These are phyloP conservation scores for Annulohypoxylon bovei DNA, from an alignment of 495 filamentous ascomycete genomes.

Conservation along the genomic window DNA sequence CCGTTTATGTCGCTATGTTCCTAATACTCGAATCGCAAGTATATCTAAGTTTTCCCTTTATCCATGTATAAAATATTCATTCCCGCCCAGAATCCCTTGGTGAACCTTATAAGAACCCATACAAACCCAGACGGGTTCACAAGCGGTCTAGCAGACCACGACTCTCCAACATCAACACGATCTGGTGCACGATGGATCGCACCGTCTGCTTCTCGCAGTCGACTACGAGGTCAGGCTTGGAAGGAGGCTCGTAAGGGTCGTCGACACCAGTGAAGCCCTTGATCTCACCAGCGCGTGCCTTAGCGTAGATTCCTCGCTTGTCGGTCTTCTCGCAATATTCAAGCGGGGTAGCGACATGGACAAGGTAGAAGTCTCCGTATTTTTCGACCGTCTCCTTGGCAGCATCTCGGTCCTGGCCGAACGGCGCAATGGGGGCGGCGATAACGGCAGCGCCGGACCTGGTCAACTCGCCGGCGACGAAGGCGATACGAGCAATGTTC, in stretches of 20 bases:
- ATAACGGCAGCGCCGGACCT: slow-evolving; percentile 94
- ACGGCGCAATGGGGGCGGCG: slow-evolving; percentile 96
- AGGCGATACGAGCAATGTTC: slow-evolving; percentile 96
- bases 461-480: slow-evolving; percentile 94
- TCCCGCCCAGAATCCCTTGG: not conserved
- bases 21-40: not conserved
- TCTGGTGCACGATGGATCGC: slow-evolving; percentile 95
- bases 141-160: slow-evolving; percentile 79
- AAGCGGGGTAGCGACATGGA: slow-evolving; percentile 93
- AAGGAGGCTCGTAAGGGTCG: slow-evolving; percentile 91
- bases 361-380: slow-evolving; percentile 89
- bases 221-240: slow-evolving; percentile 84
- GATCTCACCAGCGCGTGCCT: slow-evolving; percentile 89
- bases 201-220: slow-evolving; percentile 87
- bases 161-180: slow-evolving; percentile 90
- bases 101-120: not conserved
- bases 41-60: slow-evolving; percentile 1
- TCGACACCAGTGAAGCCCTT: slow-evolving; percentile 99
- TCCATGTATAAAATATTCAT: slow-evolving; percentile 3
- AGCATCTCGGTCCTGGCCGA: slow-evolving; percentile 75
- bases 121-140: slow-evolving; percentile 33
- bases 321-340: slow-evolving; percentile 95
- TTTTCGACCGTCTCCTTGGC: slow-evolving; percentile 87
- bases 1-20: not conserved
- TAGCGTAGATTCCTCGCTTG: slow-evolving; percentile 87